These are phyloP conservation scores for Stephanocyclus meneghinianus DNA, from an alignment of 352 stramenopile genomes.

Conservation along the genomic window DNA sequence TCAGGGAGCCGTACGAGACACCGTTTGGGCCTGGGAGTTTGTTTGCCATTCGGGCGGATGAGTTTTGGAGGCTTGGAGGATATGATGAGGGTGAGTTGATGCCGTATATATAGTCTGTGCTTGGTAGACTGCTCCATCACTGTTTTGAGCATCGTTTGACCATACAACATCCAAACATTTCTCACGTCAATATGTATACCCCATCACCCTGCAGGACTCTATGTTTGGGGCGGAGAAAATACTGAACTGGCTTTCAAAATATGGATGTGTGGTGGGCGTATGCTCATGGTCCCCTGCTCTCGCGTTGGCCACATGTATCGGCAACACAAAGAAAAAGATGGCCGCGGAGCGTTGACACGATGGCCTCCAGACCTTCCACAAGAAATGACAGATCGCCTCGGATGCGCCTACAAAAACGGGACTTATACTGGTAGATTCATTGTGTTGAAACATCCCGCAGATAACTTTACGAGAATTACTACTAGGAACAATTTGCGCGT, in stretches of 20 bases:
- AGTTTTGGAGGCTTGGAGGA: conserved; percentile 60
- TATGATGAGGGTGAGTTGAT: conserved; percentile 47
- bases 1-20: conserved; percentile 47
- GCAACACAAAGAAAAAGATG: conserved; percentile 48
- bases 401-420: conserved; percentile 41
- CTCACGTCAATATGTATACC: background rate
- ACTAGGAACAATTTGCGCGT: conserved; percentile 56
- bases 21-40: conserved; percentile 56
- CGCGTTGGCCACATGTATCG: conserved; percentile 52
- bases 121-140: background rate
- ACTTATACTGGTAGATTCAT: conserved; percentile 42
- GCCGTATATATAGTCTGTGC: background rate
- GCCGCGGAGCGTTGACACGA: conserved; percentile 26
- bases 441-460: conserved; percentile 34
- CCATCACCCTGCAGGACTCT: conserved; percentile 22
- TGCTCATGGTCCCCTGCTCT: conserved; percentile 60
- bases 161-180: background rate
- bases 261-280: conserved; percentile 60
- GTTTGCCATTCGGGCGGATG: conserved; percentile 54
- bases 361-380: conserved; percentile 38
- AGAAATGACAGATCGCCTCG: conserved; percentile 41
- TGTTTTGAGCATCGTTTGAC: background rate
- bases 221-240: conserved; percentile 62
- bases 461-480: conserved; percentile 54
- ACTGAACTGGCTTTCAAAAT: conserved; percentile 61